Evolutionary conservation across 208 protist species (phyloP).

Genomic region (Trypanosoma mega): DNA sequence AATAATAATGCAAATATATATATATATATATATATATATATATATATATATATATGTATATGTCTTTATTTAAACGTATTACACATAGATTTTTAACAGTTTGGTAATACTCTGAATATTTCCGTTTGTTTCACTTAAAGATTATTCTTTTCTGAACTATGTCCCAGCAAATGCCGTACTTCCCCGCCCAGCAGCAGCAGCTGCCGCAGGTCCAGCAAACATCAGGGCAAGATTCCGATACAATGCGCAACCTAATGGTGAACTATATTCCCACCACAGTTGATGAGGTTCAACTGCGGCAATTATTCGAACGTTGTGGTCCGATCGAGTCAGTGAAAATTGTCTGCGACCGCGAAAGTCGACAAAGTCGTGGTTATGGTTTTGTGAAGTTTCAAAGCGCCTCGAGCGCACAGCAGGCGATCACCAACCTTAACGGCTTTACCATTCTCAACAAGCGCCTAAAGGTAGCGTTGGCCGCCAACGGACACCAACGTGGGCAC

Average conservation of each 20-base stretch:
- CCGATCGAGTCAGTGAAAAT: slow-evolving; percentile 89
- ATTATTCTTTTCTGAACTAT: slow-evolving; percentile 28
- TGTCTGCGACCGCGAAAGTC: slow-evolving; percentile 82
- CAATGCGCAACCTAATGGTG: slow-evolving; percentile 86
- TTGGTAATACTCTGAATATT: no score
- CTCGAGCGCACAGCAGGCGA: slow-evolving; percentile 72
- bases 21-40: no score
- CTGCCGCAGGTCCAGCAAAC: slow-evolving; percentile 23
- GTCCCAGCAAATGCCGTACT: slow-evolving; percentile 44
- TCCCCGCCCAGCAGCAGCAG: slow-evolving; percentile 35
- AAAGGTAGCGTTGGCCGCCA: slow-evolving; percentile 81
- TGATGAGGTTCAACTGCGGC: slow-evolving; percentile 77
- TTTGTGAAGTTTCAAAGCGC: slow-evolving; percentile 88
- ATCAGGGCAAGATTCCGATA: slow-evolving; percentile 67
- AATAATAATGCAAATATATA: no score
- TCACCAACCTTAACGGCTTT: slow-evolving; percentile 81
- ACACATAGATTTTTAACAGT: no score
- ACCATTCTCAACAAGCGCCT: slow-evolving; percentile 87
- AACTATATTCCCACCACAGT: slow-evolving; percentile 90
- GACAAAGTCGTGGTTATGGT: slow-evolving; percentile 86
- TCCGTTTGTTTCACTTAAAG: no score
- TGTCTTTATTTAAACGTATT: no score
- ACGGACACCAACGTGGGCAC: slow-evolving; percentile 63
- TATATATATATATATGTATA: no score
- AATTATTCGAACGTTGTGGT: slow-evolving; percentile 84